Conservation (phyloP, 192 early-diverging fungal species). For the Funneliformis mosseae region DNA sequence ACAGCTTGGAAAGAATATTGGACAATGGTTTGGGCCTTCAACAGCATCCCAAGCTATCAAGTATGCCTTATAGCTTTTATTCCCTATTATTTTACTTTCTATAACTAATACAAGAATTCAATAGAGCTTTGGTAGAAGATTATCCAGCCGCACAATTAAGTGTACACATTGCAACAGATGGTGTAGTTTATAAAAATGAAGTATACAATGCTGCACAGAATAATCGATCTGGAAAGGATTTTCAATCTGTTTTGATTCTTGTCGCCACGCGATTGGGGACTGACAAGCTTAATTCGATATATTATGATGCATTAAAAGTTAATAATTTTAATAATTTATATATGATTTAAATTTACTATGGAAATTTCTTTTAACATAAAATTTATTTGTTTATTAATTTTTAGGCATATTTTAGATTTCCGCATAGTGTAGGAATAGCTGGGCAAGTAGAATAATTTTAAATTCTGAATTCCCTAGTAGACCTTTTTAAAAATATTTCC, state of each 20-base stretch:
- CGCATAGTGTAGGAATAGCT: constrained; percentile 87
- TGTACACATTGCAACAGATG: constrained; percentile 81
- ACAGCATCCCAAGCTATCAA: constrained; percentile 81
- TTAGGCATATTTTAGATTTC: constrained; percentile 70
- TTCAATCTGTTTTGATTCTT: constrained; percentile 78
- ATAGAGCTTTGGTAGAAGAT: constrained; percentile 62
- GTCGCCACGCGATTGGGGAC: constrained; percentile 90
- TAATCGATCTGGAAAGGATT: constrained; percentile 44
- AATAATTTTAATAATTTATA: neutral
- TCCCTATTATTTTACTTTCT: neutral
- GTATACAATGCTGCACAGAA: constrained; percentile 55
- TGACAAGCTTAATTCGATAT: constrained; percentile 85
- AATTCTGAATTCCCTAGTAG: neutral
- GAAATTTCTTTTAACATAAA: neutral
- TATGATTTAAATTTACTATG: neutral
- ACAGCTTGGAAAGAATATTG: constrained; percentile 87
- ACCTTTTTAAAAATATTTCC: neutral
- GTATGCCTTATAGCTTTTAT: constrained; percentile 45
- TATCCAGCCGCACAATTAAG: constrained; percentile 59
- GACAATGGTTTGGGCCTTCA: constrained; percentile 97
- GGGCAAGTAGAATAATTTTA: constrained; percentile 57
- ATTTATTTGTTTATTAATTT: neutral
- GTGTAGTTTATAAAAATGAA: constrained; percentile 76
- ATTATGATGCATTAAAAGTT: constrained; percentile 75
- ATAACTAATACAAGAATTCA: neutral